These are phyloP conservation scores for Moringa oleifera DNA, from an alignment of 345 rosid genomes.

Conservation along the genomic window DNA sequence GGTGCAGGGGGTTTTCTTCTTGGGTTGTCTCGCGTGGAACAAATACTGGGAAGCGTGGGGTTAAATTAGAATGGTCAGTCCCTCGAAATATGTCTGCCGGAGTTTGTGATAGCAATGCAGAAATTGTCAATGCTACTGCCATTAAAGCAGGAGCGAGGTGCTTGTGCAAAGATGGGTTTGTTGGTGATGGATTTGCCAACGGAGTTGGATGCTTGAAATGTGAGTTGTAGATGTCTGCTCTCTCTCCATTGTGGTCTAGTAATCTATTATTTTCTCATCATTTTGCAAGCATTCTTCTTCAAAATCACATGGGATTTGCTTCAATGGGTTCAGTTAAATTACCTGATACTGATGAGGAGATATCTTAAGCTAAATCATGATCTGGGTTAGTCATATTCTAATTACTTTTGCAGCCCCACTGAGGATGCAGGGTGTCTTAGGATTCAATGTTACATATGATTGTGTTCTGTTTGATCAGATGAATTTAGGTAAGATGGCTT, in stretches of 20 bases:
- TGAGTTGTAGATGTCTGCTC: too few relatives aligned
- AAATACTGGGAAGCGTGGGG: conserved; percentile 56
- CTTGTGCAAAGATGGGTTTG: conserved; percentile 58
- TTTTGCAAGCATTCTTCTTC: neutral
- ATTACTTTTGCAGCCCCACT: too few relatives aligned
- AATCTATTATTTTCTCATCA: neutral
- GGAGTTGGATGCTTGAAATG: conserved; percentile 71
- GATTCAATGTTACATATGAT: too few relatives aligned
- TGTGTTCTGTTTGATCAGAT: too few relatives aligned
- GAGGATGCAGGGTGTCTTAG: too few relatives aligned
- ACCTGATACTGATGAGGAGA: too few relatives aligned
- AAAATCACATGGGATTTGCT: too few relatives aligned
- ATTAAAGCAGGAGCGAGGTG: conserved; percentile 60
- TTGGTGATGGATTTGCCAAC: conserved; percentile 61
- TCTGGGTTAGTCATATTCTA: too few relatives aligned
- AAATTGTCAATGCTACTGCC: conserved; percentile 52
- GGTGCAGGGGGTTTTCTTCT: conserved; percentile 77
- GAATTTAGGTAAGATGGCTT: too few relatives aligned
- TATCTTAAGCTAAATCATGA: too few relatives aligned
- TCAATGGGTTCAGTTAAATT: too few relatives aligned
- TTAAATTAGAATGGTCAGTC: conserved; percentile 81
- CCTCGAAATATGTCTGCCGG: conserved; percentile 42
- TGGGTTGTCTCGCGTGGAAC: conserved; percentile 65
- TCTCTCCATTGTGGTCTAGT: too few relatives aligned
- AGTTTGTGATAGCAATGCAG: conserved; percentile 42